Evolutionary conservation across 192 early-diverging fungal species (phyloP).

Genomic region (Umbelopsis isabellina): DNA sequence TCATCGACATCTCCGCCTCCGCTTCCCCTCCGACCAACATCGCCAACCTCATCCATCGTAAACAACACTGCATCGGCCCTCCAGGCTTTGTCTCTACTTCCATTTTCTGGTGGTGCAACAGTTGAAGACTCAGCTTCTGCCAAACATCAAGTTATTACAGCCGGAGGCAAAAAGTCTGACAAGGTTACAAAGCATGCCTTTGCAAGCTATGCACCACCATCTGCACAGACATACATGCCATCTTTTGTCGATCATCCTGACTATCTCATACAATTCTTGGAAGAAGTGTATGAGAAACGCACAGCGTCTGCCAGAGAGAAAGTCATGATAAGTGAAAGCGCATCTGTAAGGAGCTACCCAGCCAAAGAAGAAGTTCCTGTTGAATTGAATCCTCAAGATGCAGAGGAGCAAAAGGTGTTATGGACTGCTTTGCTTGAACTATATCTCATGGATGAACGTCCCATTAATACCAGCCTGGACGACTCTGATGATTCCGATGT

Average conservation of each 20-base stretch:
- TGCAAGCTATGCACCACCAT: conserved; percentile 48
- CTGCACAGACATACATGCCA: conserved; percentile 78
- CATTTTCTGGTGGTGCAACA: conserved; percentile 35
- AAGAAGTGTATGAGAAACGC: conserved; percentile 78
- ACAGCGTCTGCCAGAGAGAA: conserved; percentile 27
- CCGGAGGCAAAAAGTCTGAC: background rate
- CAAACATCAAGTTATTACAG: conserved; percentile 21
- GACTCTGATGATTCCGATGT: background rate
- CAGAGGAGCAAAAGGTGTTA: conserved; percentile 71
- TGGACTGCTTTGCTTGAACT: conserved; percentile 95
- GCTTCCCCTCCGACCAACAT: conserved; percentile 5
- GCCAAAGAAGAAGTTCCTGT: background rate
- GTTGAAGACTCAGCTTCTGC: conserved; percentile 24
- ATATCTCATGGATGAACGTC: conserved; percentile 65
- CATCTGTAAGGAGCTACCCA: conserved; percentile 20
- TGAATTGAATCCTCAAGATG: conserved; percentile 36
- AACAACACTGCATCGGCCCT: conserved; percentile 20
- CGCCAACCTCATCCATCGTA: conserved; percentile 23
- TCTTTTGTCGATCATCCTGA: conserved; percentile 85
- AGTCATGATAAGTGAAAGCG: conserved; percentile 17
- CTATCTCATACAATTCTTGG: conserved; percentile 83
- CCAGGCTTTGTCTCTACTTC: conserved; percentile 37
- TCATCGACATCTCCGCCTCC: background rate
- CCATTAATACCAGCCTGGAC: background rate
- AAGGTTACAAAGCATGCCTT: background rate